Conservation (phyloP, 179 eudicot genomes). For the Gypsophila paniculata region DNA sequence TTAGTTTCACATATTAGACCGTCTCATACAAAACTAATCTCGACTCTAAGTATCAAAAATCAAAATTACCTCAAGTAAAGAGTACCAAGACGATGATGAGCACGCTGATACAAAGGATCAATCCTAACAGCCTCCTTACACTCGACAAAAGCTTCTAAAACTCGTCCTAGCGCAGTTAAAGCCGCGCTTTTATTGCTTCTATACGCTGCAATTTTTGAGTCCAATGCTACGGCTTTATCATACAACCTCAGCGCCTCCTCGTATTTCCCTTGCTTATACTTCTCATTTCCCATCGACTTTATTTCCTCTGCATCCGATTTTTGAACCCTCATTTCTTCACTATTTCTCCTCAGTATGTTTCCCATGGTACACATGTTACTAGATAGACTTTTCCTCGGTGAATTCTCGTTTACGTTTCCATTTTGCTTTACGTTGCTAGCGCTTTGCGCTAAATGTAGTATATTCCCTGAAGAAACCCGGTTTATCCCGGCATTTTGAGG, state of each 20-base stretch:
- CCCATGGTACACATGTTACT: conserved; percentile 24
- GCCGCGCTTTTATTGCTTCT: conserved; percentile 59
- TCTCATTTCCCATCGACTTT: conserved; percentile 54
- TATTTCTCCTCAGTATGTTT: conserved; percentile 30
- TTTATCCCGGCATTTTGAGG: conserved; percentile 18
- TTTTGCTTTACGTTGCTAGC: conserved; percentile 33
- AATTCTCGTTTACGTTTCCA: conserved; percentile 5
- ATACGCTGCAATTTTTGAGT: conserved; percentile 48
- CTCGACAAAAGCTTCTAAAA: conserved; percentile 52
- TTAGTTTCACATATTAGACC: too few species aligned
- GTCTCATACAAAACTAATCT: background rate
- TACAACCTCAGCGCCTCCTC: conserved; percentile 59
- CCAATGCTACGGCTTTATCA: conserved; percentile 43
- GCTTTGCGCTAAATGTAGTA: conserved; percentile 39
- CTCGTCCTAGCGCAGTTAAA: conserved; percentile 53
- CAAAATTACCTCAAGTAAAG: conserved; percentile 51
- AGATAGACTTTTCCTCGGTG: conserved; percentile 5
- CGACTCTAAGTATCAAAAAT: background rate
- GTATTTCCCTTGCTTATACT: conserved; percentile 51
- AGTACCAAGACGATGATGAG: conserved; percentile 58
- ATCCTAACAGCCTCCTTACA: conserved; percentile 52
- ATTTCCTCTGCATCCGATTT: conserved; percentile 47
- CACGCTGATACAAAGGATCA: conserved; percentile 52
- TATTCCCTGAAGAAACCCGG: conserved; percentile 42
- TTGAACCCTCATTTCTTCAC: conserved; percentile 22